Evolutionary conservation across 2,329 filamentous ascomycete genomes (phyloP), one percentile per base, ranked within the genome.

Genomic region (Cordyceps militaris): DNA sequence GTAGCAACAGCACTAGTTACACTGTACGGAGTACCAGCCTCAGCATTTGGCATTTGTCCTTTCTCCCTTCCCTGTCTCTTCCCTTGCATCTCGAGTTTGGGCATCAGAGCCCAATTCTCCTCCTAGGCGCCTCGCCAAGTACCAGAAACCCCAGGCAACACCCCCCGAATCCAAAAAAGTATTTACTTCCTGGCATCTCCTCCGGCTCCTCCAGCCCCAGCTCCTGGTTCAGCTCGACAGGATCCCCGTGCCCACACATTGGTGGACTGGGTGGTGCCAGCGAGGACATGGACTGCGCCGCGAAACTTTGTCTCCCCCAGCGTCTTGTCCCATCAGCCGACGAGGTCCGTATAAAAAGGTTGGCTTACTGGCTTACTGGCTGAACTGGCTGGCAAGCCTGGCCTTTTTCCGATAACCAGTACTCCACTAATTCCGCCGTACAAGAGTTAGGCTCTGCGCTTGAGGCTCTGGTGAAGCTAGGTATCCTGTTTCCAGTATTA

Each of bases 401-500:
- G n/a, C n/a, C n/a, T n/a, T n/a, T n/a, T n/a, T n/a, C n/a, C n/a
- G n/a, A n/a, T n/a, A n/a, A n/a, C n/a, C n/a, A n/a, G n/a, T n/a
- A n/a, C 23, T 24, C 34, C 23, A 40, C 34, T 26, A 26, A n/a
- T n/a, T n/a, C n/a, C n/a, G n/a, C n/a, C n/a, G n/a, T n/a, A n/a
- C n/a, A n/a, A n/a, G n/a, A n/a, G n/a, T 34, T 28, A 23, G 48
- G 21, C 38, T 43, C 40, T 34, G 51, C 40, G 28, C 40, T n/a
- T 44, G 51, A 54, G 51, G 51, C 51, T 54, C 51, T n/a, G n/a
- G n/a, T n/a, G n/a, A n/a, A 42, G 51, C 40, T 54, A 3, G 26
- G 28, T n/a, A 11, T 34, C 48, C 14, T n/a, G 36, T n/a, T 51
- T 51, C 21, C 30, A 40, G 40, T 30, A 51, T 42, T 40, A 10